phyloP scores from a whole-genome alignment of 1,139 yeast genomes.

The Lizanozyma gosingica region DNA sequence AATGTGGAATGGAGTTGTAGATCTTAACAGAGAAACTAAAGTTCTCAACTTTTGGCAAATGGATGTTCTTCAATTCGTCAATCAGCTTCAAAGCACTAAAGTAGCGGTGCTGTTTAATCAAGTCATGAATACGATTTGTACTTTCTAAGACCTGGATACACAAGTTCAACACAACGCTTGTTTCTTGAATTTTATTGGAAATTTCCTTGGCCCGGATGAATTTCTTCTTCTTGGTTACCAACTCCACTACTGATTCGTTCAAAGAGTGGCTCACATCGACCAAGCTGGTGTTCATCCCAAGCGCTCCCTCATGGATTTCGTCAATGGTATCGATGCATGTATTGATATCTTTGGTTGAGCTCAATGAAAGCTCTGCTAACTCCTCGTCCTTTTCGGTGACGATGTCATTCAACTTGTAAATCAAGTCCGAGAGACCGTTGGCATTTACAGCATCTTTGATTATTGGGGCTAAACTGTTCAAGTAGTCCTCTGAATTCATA shows the following conservation, averaged over 20 bases:
- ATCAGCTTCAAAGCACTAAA: constrained; percentile 81
- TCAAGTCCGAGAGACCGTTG: constrained; percentile 48
- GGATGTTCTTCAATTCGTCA: constrained; percentile 63
- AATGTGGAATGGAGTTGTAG: constrained; percentile 66
- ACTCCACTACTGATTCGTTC: constrained; percentile 53
- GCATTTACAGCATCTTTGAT: constrained; percentile 56
- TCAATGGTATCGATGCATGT: constrained; percentile 49
- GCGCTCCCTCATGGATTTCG: constrained; percentile 45
- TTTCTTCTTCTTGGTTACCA: constrained; percentile 50
- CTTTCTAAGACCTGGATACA: constrained; percentile 80
- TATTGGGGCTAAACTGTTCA: constrained; percentile 78
- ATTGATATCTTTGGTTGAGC: constrained; percentile 51
- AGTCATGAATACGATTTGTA: constrained; percentile 77
- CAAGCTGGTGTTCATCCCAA: constrained; percentile 44
- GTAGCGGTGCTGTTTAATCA: constrained; percentile 65
- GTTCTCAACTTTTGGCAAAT: constrained; percentile 60
- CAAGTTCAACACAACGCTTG: constrained; percentile 49
- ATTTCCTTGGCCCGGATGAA: constrained; percentile 51
- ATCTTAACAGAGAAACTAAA: constrained; percentile 71
- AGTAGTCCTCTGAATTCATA: constrained; percentile 56
- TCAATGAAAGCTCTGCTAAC: constrained; percentile 51
- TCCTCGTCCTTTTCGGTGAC: constrained; percentile 56
- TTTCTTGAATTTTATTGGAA: constrained; percentile 52
- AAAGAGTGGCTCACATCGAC: constrained; percentile 43
- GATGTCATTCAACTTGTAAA: constrained; percentile 46